phyloP scores from a whole-genome alignment of 169 alveolate genomes.

The Cryptosporidium ubiquitum region DNA sequence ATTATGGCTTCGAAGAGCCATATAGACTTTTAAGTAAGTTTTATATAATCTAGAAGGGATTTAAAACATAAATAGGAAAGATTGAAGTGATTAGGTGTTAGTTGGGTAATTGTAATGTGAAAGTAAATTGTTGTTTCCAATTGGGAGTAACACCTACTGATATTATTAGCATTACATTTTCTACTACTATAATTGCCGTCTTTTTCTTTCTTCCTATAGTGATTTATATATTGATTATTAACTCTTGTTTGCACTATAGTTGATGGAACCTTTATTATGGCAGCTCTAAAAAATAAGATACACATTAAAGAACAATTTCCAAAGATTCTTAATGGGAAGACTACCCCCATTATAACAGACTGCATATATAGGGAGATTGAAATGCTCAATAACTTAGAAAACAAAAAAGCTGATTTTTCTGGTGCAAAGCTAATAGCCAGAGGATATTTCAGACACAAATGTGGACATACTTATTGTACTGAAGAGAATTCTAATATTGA shows the following conservation, averaged over 20 bases:
- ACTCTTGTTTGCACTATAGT: neutral
- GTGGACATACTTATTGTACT: conserved; percentile 27
- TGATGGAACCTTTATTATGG: conserved; percentile 75
- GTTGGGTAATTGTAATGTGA: neutral
- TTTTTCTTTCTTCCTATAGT: neutral
- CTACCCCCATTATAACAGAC: conserved; percentile 72
- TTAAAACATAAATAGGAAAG: neutral
- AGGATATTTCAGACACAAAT: conserved; percentile 63
- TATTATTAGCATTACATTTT: too few species aligned
- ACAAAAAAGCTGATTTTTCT: conserved; percentile 38
- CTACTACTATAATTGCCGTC: neutral
- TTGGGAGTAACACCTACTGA: neutral
- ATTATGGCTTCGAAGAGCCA: conserved; percentile 73
- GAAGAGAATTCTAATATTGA: neutral
- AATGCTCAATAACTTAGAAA: neutral
- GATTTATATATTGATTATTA: neutral
- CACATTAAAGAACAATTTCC: conserved; percentile 75
- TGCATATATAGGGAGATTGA: conserved; percentile 65
- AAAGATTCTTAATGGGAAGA: conserved; percentile 58
- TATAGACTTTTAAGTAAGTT: conserved; percentile 73
- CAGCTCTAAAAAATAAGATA: conserved; percentile 59
- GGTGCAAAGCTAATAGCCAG: conserved; percentile 67
- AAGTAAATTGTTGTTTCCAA: neutral
- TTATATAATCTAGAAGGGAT: neutral
- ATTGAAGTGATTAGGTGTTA: neutral